Evolutionary conservation across 129 eudicot species (phyloP).

Genomic region (Solidago caesia): DNA sequence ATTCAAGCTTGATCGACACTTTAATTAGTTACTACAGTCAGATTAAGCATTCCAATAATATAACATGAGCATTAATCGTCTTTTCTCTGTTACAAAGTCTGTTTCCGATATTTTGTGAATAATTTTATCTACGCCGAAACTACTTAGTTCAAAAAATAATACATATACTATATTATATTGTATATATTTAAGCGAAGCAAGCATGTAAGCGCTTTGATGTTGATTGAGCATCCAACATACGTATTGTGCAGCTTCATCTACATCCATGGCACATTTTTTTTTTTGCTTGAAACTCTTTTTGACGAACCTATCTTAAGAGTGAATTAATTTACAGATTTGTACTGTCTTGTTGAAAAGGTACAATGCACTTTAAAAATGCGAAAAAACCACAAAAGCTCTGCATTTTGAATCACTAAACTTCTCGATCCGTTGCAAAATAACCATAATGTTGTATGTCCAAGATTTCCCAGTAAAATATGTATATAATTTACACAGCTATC

Average conservation of each 20-base stretch:
- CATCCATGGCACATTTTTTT: neutral
- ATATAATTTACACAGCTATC: neutral
- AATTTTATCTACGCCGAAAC: neutral
- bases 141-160: neutral
- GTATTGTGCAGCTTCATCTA: neutral
- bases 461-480: neutral
- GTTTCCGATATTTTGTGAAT: neutral
- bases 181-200: neutral
- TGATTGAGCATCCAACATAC: no score
- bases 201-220: no score
- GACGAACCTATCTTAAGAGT: neutral
- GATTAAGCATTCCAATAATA: neutral
- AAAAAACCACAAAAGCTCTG: neutral
- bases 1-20: neutral
- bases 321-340: neutral
- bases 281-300: neutral
- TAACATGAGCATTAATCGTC: neutral
- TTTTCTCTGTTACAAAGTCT: neutral
- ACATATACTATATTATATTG: neutral
- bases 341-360: neutral
- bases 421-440: neutral
- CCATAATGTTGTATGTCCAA: neutral
- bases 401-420: neutral
- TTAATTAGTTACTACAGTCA: slow-evolving; percentile 2
- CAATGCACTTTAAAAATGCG: neutral